phyloP scores from a whole-genome alignment of 2,329 filamentous ascomycete species.

The Clarireedia hainanense region DNA sequence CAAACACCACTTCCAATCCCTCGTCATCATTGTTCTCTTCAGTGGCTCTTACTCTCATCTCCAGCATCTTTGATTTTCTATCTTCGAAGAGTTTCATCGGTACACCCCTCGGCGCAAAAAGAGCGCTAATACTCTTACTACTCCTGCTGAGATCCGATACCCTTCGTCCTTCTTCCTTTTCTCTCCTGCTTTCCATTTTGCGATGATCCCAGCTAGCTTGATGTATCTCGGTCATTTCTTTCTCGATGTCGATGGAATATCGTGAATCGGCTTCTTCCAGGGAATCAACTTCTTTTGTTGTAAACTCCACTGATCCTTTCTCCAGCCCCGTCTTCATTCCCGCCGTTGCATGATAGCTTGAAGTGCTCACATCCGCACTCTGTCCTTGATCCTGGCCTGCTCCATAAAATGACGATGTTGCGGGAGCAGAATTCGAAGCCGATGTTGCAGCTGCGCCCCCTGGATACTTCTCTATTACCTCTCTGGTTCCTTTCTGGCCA shows the following conservation, averaged over 20 bases:
- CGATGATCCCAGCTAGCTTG: background rate
- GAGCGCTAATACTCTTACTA: conserved; percentile 4
- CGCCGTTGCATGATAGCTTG: too few relatives aligned
- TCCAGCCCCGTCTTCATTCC: background rate
- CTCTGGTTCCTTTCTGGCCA: background rate
- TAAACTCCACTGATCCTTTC: background rate
- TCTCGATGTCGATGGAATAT: background rate
- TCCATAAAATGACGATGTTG: too few relatives aligned
- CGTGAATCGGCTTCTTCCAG: background rate
- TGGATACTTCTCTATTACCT: background rate
- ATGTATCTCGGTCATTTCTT: background rate
- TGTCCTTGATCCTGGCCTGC: background rate
- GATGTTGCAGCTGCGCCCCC: background rate
- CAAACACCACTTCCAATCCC: background rate
- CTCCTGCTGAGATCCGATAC: background rate
- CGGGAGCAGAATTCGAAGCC: too few relatives aligned
- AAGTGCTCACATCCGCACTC: background rate
- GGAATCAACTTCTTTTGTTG: background rate
- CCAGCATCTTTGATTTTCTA: background rate
- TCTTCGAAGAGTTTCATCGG: background rate
- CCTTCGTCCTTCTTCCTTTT: background rate
- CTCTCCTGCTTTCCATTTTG: background rate
- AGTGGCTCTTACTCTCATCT: background rate
- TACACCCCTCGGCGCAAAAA: background rate
- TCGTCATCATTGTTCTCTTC: background rate